Percentiles rank a stretch among this genome's conserved stretches.
Evolutionary conservation across 495 filamentous ascomycete species (phyloP).

Genomic region (Polyplosphaeria fusca): DNA sequence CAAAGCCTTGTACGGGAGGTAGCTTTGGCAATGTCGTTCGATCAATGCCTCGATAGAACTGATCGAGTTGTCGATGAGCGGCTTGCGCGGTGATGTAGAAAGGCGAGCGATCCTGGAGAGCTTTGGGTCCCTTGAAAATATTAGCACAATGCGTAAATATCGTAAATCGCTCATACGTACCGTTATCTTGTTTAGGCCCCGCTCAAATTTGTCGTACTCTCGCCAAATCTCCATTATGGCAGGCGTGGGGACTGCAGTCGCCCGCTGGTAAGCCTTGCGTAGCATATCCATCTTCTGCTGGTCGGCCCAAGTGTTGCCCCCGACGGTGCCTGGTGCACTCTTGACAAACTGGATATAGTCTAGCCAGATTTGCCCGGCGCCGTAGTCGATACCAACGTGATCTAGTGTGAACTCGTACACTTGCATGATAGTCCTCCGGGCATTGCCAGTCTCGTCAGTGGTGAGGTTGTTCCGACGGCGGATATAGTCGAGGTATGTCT

Average conservation of each 20-base stretch:
- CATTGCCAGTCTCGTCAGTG: constrained; percentile 71
- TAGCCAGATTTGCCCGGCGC: constrained; percentile 84
- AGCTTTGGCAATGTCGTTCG: constrained; percentile 75
- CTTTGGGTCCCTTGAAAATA: constrained; percentile 68
- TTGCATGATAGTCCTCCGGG: constrained; percentile 70
- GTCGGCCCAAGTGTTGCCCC: constrained; percentile 89
- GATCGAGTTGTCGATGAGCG: constrained; percentile 76
- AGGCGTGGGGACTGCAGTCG: constrained; percentile 76
- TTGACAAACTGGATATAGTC: constrained; percentile 92
- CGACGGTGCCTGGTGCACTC: constrained; percentile 74
- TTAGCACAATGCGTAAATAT: constrained; percentile 1
- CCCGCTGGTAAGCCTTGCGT: constrained; percentile 85
- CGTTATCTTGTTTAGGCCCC: constrained; percentile 83
- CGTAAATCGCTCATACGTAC: constrained; percentile 45
- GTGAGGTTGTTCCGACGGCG: constrained; percentile 82
- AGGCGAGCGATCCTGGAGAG: constrained; percentile 83
- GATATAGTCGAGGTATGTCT: constrained; percentile 89
- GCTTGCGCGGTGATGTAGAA: constrained; percentile 91
- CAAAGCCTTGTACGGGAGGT: constrained; percentile 79
- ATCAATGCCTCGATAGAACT: constrained; percentile 73
- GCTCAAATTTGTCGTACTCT: constrained; percentile 94
- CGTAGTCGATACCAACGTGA: constrained; percentile 85
- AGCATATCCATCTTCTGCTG: constrained; percentile 95
- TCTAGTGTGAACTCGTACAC: constrained; percentile 90
- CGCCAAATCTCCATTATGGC: constrained; percentile 85